phyloP scores from a whole-genome alignment of 1,139 yeast species.

The Citeromyces hawaiiensis region DNA sequence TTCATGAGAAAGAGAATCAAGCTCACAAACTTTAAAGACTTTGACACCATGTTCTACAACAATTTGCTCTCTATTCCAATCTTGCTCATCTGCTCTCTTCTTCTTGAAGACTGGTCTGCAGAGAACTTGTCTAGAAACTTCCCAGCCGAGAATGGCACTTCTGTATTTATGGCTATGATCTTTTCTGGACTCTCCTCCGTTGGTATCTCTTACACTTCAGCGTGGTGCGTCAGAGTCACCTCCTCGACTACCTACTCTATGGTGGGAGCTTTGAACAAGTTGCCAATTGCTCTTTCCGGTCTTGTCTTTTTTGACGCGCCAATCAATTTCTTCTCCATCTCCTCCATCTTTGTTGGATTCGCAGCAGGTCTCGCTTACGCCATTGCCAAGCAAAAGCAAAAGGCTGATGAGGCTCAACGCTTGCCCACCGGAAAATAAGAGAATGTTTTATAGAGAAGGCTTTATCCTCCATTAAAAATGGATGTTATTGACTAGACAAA shows the following conservation, averaged over 20 bases:
- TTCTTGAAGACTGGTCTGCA: constrained; percentile 88
- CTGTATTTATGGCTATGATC: constrained; percentile 71
- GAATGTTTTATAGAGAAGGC: background rate
- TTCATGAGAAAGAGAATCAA: constrained; percentile 96
- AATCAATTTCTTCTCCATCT: constrained; percentile 80
- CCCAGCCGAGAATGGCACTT: constrained; percentile 54
- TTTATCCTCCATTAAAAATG: too few relatives aligned
- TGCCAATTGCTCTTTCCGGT: constrained; percentile 94
- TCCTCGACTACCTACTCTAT: constrained; percentile 96
- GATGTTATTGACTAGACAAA: background rate
- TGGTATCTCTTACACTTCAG: constrained; percentile 96
- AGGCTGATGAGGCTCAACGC: constrained; percentile 25
- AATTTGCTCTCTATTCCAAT: constrained; percentile 87
- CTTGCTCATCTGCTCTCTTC: constrained; percentile 56
- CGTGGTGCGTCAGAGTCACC: constrained; percentile 99
- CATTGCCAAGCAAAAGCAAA: constrained; percentile 76
- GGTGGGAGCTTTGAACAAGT: constrained; percentile 98
- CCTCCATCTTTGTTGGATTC: constrained; percentile 87
- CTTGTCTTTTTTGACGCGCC: constrained; percentile 90
- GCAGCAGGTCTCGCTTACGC: constrained; percentile 91
- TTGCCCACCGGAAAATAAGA: constrained; percentile 12
- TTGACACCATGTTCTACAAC: constrained; percentile 97
- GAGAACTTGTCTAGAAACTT: constrained; percentile 64
- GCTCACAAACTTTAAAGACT: constrained; percentile 92
- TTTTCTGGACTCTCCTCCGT: constrained; percentile 90